Evolutionary conservation across 345 rosid species (phyloP).

Genomic region (Laguncularia racemosa): DNA sequence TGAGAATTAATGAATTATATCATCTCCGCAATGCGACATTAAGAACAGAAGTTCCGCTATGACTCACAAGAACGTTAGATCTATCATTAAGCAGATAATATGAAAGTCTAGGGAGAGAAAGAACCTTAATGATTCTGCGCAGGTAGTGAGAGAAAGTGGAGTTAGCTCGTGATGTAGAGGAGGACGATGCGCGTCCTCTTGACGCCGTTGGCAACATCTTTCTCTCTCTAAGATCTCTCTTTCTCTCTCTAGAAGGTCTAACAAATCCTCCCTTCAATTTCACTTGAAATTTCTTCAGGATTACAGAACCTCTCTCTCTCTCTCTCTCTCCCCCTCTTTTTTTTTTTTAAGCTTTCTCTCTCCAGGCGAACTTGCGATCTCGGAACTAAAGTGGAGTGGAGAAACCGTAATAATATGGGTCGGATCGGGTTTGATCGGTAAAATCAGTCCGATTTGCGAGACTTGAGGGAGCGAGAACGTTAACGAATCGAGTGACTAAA

Average conservation of each 20-base stretch:
- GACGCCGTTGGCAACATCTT: constrained; percentile 80
- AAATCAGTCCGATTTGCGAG: too few species aligned
- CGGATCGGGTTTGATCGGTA: too few species aligned
- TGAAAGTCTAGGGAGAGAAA: constrained; percentile 22
- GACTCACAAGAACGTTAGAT: background rate
- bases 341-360: constrained; percentile 6
- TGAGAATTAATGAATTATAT: too few species aligned
- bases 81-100: background rate
- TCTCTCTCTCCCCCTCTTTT: constrained; percentile 4
- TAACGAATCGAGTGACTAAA: too few species aligned
- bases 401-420: too few species aligned
- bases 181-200: constrained; percentile 69
- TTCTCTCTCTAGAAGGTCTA: background rate
- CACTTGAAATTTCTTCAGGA: background rate
- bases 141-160: constrained; percentile 75
- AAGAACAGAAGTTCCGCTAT: background rate
- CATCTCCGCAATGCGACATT: too few species aligned
- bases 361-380: too few species aligned
- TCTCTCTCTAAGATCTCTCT: background rate
- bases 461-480: too few species aligned
- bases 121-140: constrained; percentile 95
- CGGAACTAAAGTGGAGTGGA: too few species aligned
- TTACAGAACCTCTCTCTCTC: background rate
- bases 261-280: background rate
- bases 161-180: constrained; percentile 52